Evolutionary conservation across 441 rosid species (phyloP).

Genomic region (Dalechampia spathulata): DNA sequence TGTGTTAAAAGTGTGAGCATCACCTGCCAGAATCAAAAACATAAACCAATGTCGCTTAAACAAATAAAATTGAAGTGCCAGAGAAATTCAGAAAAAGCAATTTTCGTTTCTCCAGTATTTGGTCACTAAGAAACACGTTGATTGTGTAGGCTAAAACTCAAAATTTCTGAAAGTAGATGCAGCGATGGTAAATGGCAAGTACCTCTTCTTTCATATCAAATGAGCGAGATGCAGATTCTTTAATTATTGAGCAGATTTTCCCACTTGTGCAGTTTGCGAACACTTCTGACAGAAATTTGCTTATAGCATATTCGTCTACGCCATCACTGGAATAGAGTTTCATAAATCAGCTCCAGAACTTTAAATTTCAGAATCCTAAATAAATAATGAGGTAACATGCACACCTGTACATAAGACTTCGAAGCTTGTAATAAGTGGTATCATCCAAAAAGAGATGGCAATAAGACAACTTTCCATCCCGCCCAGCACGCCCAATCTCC

Average conservation of each 20-base stretch:
- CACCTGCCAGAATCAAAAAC: conserved; percentile 48
- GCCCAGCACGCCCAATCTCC: conserved; percentile 97
- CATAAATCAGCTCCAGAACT: conserved; percentile 16
- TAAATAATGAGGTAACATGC: neutral
- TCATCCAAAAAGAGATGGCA: conserved; percentile 88
- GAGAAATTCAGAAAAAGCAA: conserved; percentile 2
- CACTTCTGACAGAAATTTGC: conserved; percentile 70
- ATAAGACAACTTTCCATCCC: conserved; percentile 81
- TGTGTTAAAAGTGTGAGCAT: conserved; percentile 83
- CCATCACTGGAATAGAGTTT: conserved; percentile 62
- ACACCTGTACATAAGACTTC: conserved; percentile 87
- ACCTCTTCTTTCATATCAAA: conserved; percentile 98
- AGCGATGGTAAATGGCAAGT: conserved; percentile 9
- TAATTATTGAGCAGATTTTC: conserved; percentile 51
- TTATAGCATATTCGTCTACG: conserved; percentile 80
- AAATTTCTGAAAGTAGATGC: conserved; percentile 6
- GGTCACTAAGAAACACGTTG: neutral
- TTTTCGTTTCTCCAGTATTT: neutral
- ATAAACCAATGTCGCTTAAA: conserved; percentile 2
- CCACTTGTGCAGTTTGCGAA: conserved; percentile 42
- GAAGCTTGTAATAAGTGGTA: conserved; percentile 68
- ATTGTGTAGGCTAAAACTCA: neutral
- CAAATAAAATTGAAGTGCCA: neutral
- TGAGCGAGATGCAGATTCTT: conserved; percentile 68
- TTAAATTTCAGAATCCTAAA: conserved; percentile 11